Evolutionary conservation across 768 basidiomycete genomes (phyloP), one percentile per base, ranked within the genome.

Genomic region (Collybia nuda): DNA sequence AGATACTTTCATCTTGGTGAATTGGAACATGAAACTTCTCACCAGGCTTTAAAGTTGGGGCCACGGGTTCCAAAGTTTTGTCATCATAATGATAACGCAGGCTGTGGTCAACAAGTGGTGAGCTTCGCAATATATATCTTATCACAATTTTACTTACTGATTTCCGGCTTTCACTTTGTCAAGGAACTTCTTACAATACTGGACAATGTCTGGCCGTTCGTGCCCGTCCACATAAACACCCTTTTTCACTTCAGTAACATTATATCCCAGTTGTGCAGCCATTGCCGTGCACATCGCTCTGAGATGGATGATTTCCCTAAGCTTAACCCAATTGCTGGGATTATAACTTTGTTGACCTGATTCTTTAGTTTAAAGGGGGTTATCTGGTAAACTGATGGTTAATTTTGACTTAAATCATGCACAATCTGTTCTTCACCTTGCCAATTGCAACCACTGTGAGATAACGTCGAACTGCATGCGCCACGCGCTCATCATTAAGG

Each of bases 201-300:
- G 28, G 1, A 66, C 58, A 9, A 72, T 66, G 60, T 70, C 66
- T 26, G 43, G 50, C 2, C 55, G 43, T 46, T 68, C 61, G 45
- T 67, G 66, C 14, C 66, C 62, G 52, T 67, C 63, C 9, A 56
- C 40, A 43, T 66, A 69, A 48, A 60, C 54, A 4, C 62, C 65
- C 24, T 59, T 65, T 18, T 51, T 50, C 1, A 53, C 51, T 32
- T 44, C 44, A 9, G 21, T 46, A 15, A 56, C 9, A 2, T 18
- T 15, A 26, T 53, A 53, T 3, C 48, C 47, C 15, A 53, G 48
- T 53, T 53, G 29, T 48, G 40, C 26, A 53, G 24, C 41, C 52
- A 53, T n/a, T 22, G 14, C 3, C 35, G 17, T 24, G 52, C 52
- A 38, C 47, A 41, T 14, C 41, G 29, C 23, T 32, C 32, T 17